A percentile compares a stretch with the other conserved stretches of the same genome.
phyloP scores from a whole-genome alignment of 2,329 filamentous ascomycete species.

The Aspergillus sp. region DNA sequence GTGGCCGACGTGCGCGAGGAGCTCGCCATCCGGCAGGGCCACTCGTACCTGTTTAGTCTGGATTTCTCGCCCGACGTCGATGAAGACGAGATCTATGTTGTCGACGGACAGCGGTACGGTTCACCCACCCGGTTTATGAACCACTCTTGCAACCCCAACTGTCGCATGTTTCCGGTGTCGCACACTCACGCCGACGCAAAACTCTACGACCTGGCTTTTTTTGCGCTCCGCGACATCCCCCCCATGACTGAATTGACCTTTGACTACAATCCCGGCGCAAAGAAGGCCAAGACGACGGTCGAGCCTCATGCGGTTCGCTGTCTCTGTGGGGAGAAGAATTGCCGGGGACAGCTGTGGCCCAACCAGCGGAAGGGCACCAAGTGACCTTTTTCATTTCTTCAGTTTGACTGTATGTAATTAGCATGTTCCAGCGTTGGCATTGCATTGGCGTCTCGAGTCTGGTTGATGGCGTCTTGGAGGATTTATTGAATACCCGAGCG shows the following conservation, averaged over 20 bases:
- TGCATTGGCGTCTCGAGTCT: no score
- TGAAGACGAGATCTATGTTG: slow-evolving; percentile 35
- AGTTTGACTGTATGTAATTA: background rate
- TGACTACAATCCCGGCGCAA: slow-evolving; percentile 43
- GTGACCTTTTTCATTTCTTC: slow-evolving; percentile 4
- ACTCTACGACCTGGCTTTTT: slow-evolving; percentile 49
- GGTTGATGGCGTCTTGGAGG: no score
- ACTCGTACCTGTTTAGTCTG: slow-evolving; percentile 44
- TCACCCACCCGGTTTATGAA: slow-evolving; percentile 48
- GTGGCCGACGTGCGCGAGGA: slow-evolving; percentile 40
- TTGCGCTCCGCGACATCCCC: slow-evolving; percentile 43
- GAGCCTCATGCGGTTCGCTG: slow-evolving; percentile 43
- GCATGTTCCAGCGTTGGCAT: background rate
- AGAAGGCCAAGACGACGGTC: slow-evolving; percentile 16
- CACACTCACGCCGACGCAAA: slow-evolving; percentile 39
- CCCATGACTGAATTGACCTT: slow-evolving; percentile 47
- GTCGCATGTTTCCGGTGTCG: slow-evolving; percentile 43
- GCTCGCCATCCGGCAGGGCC: slow-evolving; percentile 20
- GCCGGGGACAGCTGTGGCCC: slow-evolving; percentile 46
- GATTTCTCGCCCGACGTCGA: slow-evolving; percentile 33
- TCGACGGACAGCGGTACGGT: slow-evolving; percentile 46
- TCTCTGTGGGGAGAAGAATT: slow-evolving; percentile 44
- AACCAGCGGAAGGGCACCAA: slow-evolving; percentile 35
- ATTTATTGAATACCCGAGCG: no score
- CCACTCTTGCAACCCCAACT: slow-evolving; percentile 50